Conservation (phyloP, 495 filamentous ascomycete species). For the Hypomontagnella submonticulosa region DNA sequence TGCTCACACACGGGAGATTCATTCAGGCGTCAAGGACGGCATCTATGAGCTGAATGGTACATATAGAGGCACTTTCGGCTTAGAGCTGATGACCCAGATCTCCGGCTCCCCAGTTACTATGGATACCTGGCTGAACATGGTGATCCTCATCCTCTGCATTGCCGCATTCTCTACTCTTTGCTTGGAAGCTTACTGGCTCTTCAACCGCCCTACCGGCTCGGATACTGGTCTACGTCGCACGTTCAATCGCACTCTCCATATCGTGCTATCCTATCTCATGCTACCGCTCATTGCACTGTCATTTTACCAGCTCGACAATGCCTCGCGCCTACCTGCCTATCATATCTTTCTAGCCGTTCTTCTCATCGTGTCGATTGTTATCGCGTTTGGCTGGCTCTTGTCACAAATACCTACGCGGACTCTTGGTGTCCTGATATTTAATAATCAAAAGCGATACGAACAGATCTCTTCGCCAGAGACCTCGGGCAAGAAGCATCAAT, state of each 20-base stretch:
- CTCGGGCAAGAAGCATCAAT: slow-evolving; percentile 68
- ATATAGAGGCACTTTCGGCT: slow-evolving; percentile 29
- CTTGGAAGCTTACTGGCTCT: slow-evolving; percentile 5
- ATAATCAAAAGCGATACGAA: slow-evolving; percentile 75
- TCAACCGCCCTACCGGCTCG: slow-evolving; percentile 6
- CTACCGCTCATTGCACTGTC: slow-evolving; percentile 76
- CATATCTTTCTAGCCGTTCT: slow-evolving; percentile 68
- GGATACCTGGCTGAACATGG: slow-evolving; percentile 39
- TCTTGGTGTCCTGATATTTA: slow-evolving; percentile 75
- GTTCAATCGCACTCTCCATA: slow-evolving; percentile 51
- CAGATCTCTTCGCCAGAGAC: slow-evolving; percentile 78
- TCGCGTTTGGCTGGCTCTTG: slow-evolving; percentile 68
- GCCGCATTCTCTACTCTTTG: background rate
- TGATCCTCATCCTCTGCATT: slow-evolving; percentile 19
- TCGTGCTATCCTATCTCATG: slow-evolving; percentile 79
- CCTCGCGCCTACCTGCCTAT: slow-evolving; percentile 64
- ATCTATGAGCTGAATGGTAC: slow-evolving; percentile 38
- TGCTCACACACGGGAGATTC: slow-evolving; percentile 27
- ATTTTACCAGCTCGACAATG: slow-evolving; percentile 76
- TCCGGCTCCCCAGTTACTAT: slow-evolving; percentile 23
- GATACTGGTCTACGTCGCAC: slow-evolving; percentile 15
- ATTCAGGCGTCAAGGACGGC: slow-evolving; percentile 16
- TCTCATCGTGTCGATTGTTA: slow-evolving; percentile 67
- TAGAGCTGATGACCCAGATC: slow-evolving; percentile 38
- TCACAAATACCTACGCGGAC: slow-evolving; percentile 71